Evolutionary conservation across 352 stramenopile genomes (phyloP), one percentile per base, ranked within the genome.

Genomic region (Phytophthora chlamydospora): DNA sequence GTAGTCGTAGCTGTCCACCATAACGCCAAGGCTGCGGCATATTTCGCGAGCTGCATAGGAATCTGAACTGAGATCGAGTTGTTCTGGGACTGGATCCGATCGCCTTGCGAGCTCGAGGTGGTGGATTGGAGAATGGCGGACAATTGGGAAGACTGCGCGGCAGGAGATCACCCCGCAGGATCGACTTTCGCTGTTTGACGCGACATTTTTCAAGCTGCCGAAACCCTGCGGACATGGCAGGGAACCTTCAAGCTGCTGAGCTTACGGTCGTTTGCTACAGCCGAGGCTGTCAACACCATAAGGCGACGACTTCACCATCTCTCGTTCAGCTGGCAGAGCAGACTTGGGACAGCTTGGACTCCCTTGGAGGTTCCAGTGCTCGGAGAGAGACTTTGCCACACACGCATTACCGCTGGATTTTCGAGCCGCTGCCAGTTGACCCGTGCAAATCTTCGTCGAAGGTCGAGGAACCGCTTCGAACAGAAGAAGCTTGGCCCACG

Each of bases 111-210:
- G 17, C n/a, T 39, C 19, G 31, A 62, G 32, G 8, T 45, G 60
- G 60, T 17, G 44, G 39, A 63, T 68, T 68, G 52, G 13, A 38
- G 45, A 68, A 58, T 68, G 52, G 34, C n/a, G n/a, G 46, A 39
- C 14, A 13, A 34, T 53, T 11, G 13, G 32, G 16, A 14, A 31
- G 19, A 14, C 35, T n/a, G n/a, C n/a, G 43, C 35, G 34, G 53
- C 10, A 53, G 13, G 32, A 29, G 17, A 31, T 53, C 19, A 39
- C 39, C 27, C 14, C 36, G 17, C 2, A 42, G 10, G 19, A 41
- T 19, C 51, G 35, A 27, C 21, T 38, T 24, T 31, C 43, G 13
- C 39, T 39, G 42, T 62, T 59, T 49, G 59, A 60, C 58, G 58
- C 47, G 58, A 66, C 48, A 66, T 57, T 35, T 54, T 47, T 52